Conservation (phyloP, 768 basidiomycete genomes). For the Russula sp. region DNA sequence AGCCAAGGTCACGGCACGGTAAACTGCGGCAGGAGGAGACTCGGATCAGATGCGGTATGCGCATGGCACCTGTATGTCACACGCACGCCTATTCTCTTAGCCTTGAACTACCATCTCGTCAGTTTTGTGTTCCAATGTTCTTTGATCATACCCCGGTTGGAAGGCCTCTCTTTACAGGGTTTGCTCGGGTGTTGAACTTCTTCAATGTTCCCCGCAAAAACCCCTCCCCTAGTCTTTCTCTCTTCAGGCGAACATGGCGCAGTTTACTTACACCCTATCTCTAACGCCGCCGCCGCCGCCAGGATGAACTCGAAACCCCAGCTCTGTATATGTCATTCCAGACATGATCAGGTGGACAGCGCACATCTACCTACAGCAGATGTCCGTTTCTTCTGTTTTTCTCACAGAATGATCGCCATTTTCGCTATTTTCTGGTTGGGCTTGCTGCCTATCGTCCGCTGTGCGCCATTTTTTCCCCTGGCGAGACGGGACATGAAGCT, state of each 20-base stretch:
- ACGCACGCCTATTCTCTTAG: not conserved
- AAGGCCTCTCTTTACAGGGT: constrained; percentile 40
- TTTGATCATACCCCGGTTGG: constrained; percentile 34
- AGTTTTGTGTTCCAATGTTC: constrained; percentile 26
- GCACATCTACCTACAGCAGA: constrained; percentile 44
- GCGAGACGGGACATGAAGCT: constrained; percentile 38
- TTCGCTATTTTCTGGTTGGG: not conserved
- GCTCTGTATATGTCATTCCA: constrained; percentile 11
- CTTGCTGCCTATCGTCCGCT: constrained; percentile 33
- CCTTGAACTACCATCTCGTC: not conserved
- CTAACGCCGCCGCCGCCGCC: constrained; percentile 32
- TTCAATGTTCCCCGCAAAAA: constrained; percentile 41
- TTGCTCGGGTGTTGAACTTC: constrained; percentile 47
- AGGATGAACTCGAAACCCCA: constrained; percentile 27
- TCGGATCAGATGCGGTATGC: not conserved
- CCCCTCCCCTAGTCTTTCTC: constrained; percentile 32
- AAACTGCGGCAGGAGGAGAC: not conserved
- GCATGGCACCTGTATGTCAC: not conserved
- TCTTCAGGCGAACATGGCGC: constrained; percentile 28
- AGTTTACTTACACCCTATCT: constrained; percentile 31
- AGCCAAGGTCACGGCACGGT: not conserved
- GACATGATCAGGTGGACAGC: constrained; percentile 49
- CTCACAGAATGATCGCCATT: constrained; percentile 37
- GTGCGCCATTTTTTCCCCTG: constrained; percentile 28
- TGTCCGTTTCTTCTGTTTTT: constrained; percentile 38